These are phyloP conservation scores for Lumnitzera racemosa DNA, from an alignment of 345 rosid species.

Conservation along the genomic window DNA sequence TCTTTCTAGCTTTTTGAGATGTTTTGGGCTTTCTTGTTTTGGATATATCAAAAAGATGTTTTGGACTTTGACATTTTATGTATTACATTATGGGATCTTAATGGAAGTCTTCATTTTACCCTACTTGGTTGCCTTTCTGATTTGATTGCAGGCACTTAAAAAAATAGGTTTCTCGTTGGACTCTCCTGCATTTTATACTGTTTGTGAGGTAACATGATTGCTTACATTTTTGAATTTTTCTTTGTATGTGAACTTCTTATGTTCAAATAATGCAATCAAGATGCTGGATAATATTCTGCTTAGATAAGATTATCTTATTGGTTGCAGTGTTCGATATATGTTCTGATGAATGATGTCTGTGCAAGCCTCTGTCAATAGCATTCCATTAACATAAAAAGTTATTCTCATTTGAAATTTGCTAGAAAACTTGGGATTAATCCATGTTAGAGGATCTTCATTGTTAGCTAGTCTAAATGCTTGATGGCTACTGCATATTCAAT, in stretches of 20 bases:
- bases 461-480: no score
- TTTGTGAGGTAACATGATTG: slow-evolving; percentile 47
- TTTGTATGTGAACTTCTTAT: no score
- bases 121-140: slow-evolving; percentile 1
- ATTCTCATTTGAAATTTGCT: neutral
- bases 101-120: neutral
- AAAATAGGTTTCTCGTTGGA: slow-evolving; percentile 61
- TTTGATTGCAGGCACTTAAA: slow-evolving; percentile 42
- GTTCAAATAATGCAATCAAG: no score
- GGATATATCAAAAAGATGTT: no score
- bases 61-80: neutral
- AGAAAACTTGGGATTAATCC: no score
- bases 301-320: no score
- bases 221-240: neutral
- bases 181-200: slow-evolving; percentile 58
- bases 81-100: neutral
- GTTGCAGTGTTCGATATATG: no score
- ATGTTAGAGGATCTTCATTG: no score
- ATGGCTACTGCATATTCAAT: no score
- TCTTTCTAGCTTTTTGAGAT: neutral
- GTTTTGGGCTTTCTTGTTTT: neutral
- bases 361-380: neutral
- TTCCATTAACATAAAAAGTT: neutral
- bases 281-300: no score
- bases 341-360: no score